Evolutionary conservation across 2,329 filamentous ascomycete species (phyloP).

Genomic region (Fusarium lateritium): DNA sequence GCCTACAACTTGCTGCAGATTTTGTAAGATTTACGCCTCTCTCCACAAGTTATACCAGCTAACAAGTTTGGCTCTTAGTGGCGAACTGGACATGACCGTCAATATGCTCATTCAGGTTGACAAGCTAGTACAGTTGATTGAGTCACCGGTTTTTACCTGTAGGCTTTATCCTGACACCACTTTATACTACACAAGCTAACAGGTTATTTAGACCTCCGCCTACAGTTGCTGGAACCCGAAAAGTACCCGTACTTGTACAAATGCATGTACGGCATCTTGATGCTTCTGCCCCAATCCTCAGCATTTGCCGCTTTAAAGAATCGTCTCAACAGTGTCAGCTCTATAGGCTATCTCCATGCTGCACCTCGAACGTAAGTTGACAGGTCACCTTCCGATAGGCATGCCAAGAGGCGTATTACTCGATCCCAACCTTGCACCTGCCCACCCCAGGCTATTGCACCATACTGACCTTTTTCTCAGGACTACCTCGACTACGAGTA

Average conservation of each 20-base stretch:
- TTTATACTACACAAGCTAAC: conserved; percentile 4
- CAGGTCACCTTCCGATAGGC: background rate
- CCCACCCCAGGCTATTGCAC: too few relatives aligned
- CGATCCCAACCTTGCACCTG: background rate
- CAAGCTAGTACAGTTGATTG: conserved; percentile 95
- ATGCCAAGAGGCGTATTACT: background rate
- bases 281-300: conserved; percentile 98
- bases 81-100: conserved; percentile 98
- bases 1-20: conserved; percentile 96
- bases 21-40: conserved; percentile 72
- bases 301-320: conserved; percentile 98
- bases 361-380: conserved; percentile 78
- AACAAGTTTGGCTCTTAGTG: conserved; percentile 66
- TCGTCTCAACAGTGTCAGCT: conserved; percentile 94
- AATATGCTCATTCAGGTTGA: conserved; percentile 99
- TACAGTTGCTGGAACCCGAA: conserved; percentile 95
- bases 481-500: conserved; percentile 64
- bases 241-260: conserved; percentile 96
- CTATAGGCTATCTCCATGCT: conserved; percentile 94
- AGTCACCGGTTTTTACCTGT: conserved; percentile 99
- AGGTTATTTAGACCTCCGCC: conserved; percentile 78
- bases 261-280: conserved; percentile 95
- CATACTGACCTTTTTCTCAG: conserved; percentile 41
- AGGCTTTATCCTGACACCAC: conserved; percentile 53
- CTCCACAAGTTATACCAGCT: background rate